A percentile compares a stretch with the other conserved stretches of the same genome.
Conservation (phyloP, 2,329 filamentous ascomycete species). For the Penicillium sclerotigenum region DNA sequence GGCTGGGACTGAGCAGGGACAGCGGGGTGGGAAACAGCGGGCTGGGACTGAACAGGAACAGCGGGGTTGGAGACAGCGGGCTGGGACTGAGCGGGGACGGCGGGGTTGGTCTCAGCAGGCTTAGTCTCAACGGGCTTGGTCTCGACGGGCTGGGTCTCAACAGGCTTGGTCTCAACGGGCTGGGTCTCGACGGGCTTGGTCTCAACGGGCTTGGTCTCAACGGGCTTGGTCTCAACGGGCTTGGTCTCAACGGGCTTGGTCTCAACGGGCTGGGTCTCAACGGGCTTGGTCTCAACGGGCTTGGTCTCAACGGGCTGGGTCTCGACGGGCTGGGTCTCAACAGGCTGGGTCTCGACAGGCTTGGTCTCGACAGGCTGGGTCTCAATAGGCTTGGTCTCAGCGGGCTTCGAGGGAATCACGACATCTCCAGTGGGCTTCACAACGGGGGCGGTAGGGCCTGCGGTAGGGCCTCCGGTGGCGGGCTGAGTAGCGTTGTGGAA, state of each 20-base stretch:
- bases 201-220: slow-evolving; percentile 9
- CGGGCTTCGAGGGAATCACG: slow-evolving; percentile 4
- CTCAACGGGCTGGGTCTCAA: not conserved
- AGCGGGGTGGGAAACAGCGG: not conserved
- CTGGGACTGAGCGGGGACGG: not conserved
- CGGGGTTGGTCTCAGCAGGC: not conserved
- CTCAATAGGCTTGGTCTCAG: not conserved
- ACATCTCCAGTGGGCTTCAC: slow-evolving; percentile 13
- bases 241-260: not conserved
- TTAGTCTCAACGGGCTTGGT: no score
- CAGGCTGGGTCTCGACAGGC: not conserved
- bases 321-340: slow-evolving; percentile 3
- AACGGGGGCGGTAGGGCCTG: slow-evolving; percentile 8
- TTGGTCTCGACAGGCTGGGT: slow-evolving; percentile 4
- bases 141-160: no score
- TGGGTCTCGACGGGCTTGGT: not conserved
- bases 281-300: slow-evolving; percentile 8
- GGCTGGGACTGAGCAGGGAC: not conserved
- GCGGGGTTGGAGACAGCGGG: not conserved
- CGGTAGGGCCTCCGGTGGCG: slow-evolving; percentile 7
- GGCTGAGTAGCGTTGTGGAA: slow-evolving; percentile 12
- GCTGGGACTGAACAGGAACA: not conserved
- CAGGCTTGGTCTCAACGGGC: not conserved
- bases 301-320: not conserved
- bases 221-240: slow-evolving; percentile 5